Evolutionary conservation across 257 asterid species (phyloP).

Genomic region (Leptodermis oblonga): DNA sequence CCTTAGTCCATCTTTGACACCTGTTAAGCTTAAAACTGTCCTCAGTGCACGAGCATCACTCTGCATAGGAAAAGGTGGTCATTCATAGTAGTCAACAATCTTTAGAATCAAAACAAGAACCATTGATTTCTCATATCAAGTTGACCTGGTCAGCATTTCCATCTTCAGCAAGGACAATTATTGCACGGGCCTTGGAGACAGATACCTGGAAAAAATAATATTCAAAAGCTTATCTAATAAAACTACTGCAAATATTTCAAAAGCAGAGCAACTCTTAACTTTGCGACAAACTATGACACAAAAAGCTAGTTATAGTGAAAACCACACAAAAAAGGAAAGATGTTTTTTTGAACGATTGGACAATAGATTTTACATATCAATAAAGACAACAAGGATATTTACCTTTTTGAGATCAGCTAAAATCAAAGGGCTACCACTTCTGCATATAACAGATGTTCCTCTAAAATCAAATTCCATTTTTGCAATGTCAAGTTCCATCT

Average conservation of each 20-base stretch:
- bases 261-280: constrained; percentile 4
- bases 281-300: not conserved
- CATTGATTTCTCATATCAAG: constrained; percentile 18
- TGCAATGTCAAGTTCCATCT: constrained; percentile 89
- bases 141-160: constrained; percentile 90
- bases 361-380: not conserved
- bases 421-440: constrained; percentile 90
- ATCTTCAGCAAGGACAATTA: constrained; percentile 90
- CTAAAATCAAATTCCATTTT: constrained; percentile 88
- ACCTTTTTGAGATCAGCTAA: constrained; percentile 85
- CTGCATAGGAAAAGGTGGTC: constrained; percentile 39
- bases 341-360: not conserved
- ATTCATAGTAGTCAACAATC: constrained; percentile 20
- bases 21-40: constrained; percentile 88
- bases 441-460: constrained; percentile 91
- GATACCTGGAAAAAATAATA: constrained; percentile 56
- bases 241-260: constrained; percentile 5
- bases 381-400: not conserved
- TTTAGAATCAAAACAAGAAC: constrained; percentile 18
- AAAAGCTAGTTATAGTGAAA: not conserved
- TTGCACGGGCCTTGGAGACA: constrained; percentile 90
- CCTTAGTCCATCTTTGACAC: constrained; percentile 79
- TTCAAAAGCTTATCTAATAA: constrained; percentile 27
- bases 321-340: not conserved
- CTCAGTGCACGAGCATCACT: constrained; percentile 95